Percentiles rank a stretch among this genome's conserved stretches.
Evolutionary conservation across 2,329 filamentous ascomycete genomes (phyloP).

Genomic region (Sordariomycetes sp.): DNA sequence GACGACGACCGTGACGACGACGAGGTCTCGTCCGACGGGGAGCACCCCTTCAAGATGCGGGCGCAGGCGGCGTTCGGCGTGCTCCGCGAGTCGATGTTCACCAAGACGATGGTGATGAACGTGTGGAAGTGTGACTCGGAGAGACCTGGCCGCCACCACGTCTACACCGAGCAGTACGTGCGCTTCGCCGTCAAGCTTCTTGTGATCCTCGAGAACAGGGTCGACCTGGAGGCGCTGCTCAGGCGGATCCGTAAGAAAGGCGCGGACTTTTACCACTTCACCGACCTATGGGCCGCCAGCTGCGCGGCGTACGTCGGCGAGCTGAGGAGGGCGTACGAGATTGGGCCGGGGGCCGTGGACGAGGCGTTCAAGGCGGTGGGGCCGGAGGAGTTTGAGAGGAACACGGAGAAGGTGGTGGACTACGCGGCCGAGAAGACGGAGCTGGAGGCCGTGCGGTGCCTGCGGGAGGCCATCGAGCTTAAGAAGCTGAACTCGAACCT

Average conservation of each 20-base stretch:
- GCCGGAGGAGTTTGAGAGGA: constrained; percentile 46
- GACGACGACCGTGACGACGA: constrained; percentile 24
- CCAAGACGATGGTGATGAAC: constrained; percentile 89
- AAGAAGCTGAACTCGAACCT: constrained; percentile 73
- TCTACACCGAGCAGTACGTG: constrained; percentile 81
- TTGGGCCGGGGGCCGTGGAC: constrained; percentile 30
- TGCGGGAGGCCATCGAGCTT: constrained; percentile 47
- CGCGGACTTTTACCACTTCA: constrained; percentile 59
- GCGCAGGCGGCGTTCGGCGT: constrained; percentile 74
- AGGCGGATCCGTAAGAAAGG: constrained; percentile 73
- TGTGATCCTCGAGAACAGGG: constrained; percentile 62
- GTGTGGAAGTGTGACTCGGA: constrained; percentile 93
- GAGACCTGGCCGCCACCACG: constrained; percentile 73
- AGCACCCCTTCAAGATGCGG: constrained; percentile 32
- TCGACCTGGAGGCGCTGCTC: constrained; percentile 66
- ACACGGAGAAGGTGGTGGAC: constrained; percentile 41
- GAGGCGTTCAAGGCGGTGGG: constrained; percentile 44
- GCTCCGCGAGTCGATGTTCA: constrained; percentile 64
- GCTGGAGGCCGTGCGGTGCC: constrained; percentile 33
- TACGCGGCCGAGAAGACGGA: constrained; percentile 34
- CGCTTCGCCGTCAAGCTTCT: constrained; percentile 71
- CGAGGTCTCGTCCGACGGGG: constrained; percentile 12
- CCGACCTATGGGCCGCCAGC: constrained; percentile 47
- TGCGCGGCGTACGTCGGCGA: constrained; percentile 42
- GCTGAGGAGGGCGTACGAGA: constrained; percentile 35